Conservation (phyloP, 805 yeast genomes). For the Grigorovia jiainica region DNA sequence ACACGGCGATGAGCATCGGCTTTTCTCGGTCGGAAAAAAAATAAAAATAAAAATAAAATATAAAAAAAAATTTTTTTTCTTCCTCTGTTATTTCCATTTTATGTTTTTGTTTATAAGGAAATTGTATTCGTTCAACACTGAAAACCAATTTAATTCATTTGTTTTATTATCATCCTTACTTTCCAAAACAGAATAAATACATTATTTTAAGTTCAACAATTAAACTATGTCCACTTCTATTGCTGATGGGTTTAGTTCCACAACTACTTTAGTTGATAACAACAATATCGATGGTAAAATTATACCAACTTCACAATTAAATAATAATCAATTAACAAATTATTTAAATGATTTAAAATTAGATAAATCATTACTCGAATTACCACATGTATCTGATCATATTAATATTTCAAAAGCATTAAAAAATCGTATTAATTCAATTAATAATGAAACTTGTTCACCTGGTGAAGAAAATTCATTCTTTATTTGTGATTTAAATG, state of each 20-base stretch:
- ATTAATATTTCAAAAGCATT: conserved; percentile 33
- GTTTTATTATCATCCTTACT: no score
- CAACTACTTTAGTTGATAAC: conserved; percentile 2
- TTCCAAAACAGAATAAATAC: background rate
- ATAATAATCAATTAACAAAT: conserved; percentile 4
- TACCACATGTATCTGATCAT: conserved; percentile 28
- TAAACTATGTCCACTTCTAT: conserved; percentile 3
- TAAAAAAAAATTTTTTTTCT: no score
- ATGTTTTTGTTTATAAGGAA: no score
- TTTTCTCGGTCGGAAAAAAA: no score
- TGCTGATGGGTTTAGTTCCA: conserved; percentile 2
- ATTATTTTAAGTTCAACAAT: background rate
- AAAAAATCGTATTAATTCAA: conserved; percentile 29
- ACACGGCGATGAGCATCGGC: background rate
- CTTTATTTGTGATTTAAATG: conserved; percentile 77
- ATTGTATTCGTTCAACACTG: background rate
- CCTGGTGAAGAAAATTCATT: conserved; percentile 82
- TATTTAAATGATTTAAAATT: conserved; percentile 3
- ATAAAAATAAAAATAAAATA: no score
- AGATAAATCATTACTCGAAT: conserved; percentile 4
- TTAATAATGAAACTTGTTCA: conserved; percentile 50
- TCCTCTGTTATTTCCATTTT: no score
- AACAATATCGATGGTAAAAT: background rate
- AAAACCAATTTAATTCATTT: background rate
- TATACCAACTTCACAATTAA: background rate